Conservation (phyloP, 306 rosid species). For the Gillenia trifoliata region DNA sequence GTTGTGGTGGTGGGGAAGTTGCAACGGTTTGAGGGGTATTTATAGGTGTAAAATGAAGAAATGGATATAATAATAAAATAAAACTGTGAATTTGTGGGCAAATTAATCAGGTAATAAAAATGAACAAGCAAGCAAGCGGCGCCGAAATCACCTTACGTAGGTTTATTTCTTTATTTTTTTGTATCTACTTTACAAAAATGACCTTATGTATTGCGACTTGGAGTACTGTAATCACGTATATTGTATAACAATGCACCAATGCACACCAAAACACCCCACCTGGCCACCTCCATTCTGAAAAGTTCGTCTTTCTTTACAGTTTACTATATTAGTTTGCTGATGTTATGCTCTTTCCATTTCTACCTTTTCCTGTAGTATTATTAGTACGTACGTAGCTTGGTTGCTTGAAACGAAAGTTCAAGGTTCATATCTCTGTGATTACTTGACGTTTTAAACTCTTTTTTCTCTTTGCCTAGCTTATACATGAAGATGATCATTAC, state of each 20-base stretch:
- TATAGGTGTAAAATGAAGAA: neutral
- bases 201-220: neutral
- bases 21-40: constrained; percentile 19
- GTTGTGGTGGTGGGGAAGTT: constrained; percentile 13
- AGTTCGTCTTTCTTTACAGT: too few species aligned
- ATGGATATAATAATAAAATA: neutral
- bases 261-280: too few species aligned
- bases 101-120: neutral
- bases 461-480: too few species aligned
- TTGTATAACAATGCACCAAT: too few species aligned
- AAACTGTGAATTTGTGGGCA: neutral
- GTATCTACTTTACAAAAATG: neutral
- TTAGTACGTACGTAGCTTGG: neutral
- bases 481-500: too few species aligned
- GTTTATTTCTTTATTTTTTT: neutral
- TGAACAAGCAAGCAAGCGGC: neutral
- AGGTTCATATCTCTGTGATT: neutral
- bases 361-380: too few species aligned
- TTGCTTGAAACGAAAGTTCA: neutral
- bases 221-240: neutral
- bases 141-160: constrained; percentile 3
- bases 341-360: neutral
- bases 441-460: too few species aligned
- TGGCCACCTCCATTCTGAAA: too few species aligned
- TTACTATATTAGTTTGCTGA: neutral